Base-by-base conservation (phyloP, 2,329 filamentous ascomycete species). In the Paradendryphiella salina region DNA sequence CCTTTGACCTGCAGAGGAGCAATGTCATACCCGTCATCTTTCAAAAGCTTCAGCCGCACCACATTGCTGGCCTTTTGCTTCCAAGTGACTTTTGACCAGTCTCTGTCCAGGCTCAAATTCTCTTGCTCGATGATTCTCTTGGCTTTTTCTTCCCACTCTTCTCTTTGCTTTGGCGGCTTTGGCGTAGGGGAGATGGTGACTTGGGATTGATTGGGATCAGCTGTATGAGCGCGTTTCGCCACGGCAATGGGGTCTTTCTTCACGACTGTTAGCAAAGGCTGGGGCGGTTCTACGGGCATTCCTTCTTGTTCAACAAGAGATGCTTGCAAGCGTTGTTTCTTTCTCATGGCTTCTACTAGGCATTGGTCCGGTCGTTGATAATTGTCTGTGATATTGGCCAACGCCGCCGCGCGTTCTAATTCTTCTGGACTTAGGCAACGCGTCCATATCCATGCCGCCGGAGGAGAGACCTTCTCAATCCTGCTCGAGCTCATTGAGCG, bases 21-120 rank as follows among this genome's bases (percentile, higher is more conserved):
- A 6, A 57, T 54, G 14, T 57, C 48, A 21, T 52, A 55, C 6
- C 54, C 54, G 14, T 57, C 48, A n/a, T 57, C 44, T 37, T 55
- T 47, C 7, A 57, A 26, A n/a, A 57, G 20, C 23, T 52, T 49
- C 8, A 55, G 38, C 11, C 54, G 37, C 7, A 37, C 31, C 13
- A 42, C 23, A 11, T 46, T 57, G 38, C 34, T 55, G 7, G 48
- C 37, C 18, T 57, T 57, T 34, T 46, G 45, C n/a, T 52, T 55
- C 52, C 54, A 57, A 9, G 51, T 57, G 11, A 21, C 23, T 4
- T 29, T 34, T 8, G 41, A 36, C 53, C 50, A 54, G 13, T 29
- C 42, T 14, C 33, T 39, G 15, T 54, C 40, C 4, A 57, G 17
- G 18, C 32, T 54, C 13, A 51, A 17, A 0, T 9, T 17, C 9